Base-by-base conservation (phyloP, 768 basidiomycete species). In the Amanita jacksonii region DNA sequence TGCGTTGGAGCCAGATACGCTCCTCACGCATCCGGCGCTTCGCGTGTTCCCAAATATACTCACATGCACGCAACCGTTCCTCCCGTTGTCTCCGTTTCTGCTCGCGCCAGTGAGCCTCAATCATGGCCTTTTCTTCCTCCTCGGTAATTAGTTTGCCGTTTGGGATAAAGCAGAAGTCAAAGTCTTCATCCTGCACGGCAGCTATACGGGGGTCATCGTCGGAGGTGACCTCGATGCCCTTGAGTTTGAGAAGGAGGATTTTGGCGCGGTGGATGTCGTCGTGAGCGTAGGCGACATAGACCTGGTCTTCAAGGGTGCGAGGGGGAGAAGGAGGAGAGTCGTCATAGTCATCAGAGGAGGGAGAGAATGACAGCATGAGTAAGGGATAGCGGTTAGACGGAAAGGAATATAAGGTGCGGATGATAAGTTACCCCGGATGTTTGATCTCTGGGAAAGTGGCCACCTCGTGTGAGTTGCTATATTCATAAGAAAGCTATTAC, bases 241-340 rank as follows among this genome's bases (percentile, higher is more conserved):
- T 73, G 51, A 81, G 71, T 16, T 71, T 69, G 39, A 84, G 62
- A n/a, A 80, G 66, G 8, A 83, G 69, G 22, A 76, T 64, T 62
- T 77, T 78, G 35, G 81, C 80, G 48, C 76, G 70, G 47, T 74
- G 78, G 45, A 83, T 74, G 63, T 84, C 66, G 57, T 83, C 80
- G 49, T 69, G 64, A 0, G 79, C 77, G 52, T 82, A 82, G 5
- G 81, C 81, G 52, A 72, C 65, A 53, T 81, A 78, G 28, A 82
- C 68, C 57, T 76, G 76, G 65, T 81, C 81, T 39, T 74, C 69
- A 48, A 82, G 70, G 0, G 76, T 72, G 58, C 38, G 69, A 51
- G 56, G 64, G 18, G 64, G 63, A 8, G 58, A 62, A 0, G 64
- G 69, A 0, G 67, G 71, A 0, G 70, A 70, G 54, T 72, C 72